Base-by-base conservation (phyloP, 768 basidiomycete species). In the Boletus subparvulus region DNA sequence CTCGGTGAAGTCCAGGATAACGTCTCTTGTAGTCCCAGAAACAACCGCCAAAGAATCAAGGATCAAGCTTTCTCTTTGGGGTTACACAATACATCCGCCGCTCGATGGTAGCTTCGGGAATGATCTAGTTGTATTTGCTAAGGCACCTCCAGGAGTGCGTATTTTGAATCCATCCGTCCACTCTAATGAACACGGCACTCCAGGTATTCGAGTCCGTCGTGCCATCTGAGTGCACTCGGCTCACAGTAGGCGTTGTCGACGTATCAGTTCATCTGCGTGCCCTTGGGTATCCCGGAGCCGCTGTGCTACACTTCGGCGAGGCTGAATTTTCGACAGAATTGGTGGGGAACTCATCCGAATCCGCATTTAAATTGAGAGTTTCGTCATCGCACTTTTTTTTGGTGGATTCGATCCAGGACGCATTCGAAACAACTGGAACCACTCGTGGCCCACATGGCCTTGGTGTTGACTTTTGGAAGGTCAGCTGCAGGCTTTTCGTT, bases 191-290 rank as follows among this genome's bases (percentile, higher is more conserved):
- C 24, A 32, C 19, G 28, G 47, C 30, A 17, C 47, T 36, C 7
- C 57, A 85, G 94, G 88, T 90, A 1, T 99, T 99, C 66, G 95
- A 95, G 70, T 82, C 92, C 24, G 94, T 97, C 13, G 84, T 94
- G 16, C 97, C 97, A 2, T 93, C 81, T 53, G 97, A 98, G 68
- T 75, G 88, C 42, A 98, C 94, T 7, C 76, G 78, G 12, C 72
- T 98, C 26, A 75, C 79, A n/a, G 57, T 95, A 35, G 82, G 79
- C 59, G 64, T 94, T 21, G 56, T 75, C 17, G 88, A 94, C 63
- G 81, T 85, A 11, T 89, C 91, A 0, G 63, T 91, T 12, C 84
- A 85, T 48, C 56, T 82, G 2, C 74, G 83, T 21, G 81, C 87
- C 1, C 81, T 82, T 1, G 80, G 68, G 0, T 74, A 87, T 62